A percentile compares a stretch with the other conserved stretches of the same genome.
Evolutionary conservation across 805 yeast species (phyloP).

Genomic region (Candida berthetii): DNA sequence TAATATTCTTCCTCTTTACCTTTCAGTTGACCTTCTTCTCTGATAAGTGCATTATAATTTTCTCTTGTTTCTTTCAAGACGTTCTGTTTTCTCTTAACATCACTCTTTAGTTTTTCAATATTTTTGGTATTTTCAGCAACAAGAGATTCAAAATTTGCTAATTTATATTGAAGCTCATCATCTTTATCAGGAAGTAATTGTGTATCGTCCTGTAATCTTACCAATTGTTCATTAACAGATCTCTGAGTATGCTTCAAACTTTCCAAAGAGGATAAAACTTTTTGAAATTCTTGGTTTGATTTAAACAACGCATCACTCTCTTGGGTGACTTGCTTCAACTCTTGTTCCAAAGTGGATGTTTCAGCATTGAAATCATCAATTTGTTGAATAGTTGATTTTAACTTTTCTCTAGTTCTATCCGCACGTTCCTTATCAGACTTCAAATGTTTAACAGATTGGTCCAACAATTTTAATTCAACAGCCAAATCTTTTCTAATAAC

Average conservation of each 20-base stretch:
- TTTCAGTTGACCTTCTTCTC: constrained; percentile 50
- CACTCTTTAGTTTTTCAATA: constrained; percentile 17
- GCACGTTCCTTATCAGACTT: constrained; percentile 72
- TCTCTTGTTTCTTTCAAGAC: constrained; percentile 22
- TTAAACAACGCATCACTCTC: constrained; percentile 62
- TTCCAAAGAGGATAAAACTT: constrained; percentile 57
- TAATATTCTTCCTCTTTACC: constrained; percentile 34
- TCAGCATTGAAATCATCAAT: constrained; percentile 41
- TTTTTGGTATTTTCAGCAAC: constrained; percentile 23
- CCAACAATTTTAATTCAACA: constrained; percentile 66
- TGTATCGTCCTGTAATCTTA: constrained; percentile 41
- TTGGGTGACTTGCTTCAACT: constrained; percentile 46
- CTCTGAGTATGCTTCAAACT: constrained; percentile 42
- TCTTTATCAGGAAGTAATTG: constrained; percentile 38
- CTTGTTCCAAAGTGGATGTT: constrained; percentile 39
- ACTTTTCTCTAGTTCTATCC: constrained; percentile 41
- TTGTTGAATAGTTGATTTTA: constrained; percentile 34
- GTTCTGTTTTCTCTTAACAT: constrained; percentile 16
- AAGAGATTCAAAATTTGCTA: constrained; percentile 34
- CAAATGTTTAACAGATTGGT: constrained; percentile 74
- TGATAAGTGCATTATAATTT: constrained; percentile 29
- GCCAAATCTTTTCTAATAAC: constrained; percentile 70
- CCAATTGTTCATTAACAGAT: constrained; percentile 43
- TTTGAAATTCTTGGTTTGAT: constrained; percentile 77
- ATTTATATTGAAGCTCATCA: constrained; percentile 30